Conservation (phyloP, 441 rosid genomes). For the Bocquillonia castaneifolia region DNA sequence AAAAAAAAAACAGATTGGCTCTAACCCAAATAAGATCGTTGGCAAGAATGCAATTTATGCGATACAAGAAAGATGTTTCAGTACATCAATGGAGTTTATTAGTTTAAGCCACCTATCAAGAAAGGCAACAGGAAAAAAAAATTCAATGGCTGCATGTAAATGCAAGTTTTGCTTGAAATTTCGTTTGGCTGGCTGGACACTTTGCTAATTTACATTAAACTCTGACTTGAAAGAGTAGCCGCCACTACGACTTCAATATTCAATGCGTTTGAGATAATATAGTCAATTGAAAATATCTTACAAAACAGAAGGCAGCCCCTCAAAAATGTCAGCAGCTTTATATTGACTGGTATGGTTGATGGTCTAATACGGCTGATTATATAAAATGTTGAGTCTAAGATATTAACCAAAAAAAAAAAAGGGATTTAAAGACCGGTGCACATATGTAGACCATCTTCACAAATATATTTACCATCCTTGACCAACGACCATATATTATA, state of each 20-base stretch:
- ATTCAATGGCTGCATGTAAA: background rate
- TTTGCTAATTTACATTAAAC: background rate
- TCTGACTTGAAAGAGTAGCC: background rate
- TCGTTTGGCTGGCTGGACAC: background rate
- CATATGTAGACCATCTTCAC: background rate
- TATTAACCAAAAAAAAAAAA: background rate
- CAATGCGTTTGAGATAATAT: too few species aligned
- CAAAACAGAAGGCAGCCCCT: background rate
- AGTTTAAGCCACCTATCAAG: background rate
- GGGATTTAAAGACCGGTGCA: background rate
- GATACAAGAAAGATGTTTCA: too few species aligned
- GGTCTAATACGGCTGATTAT: background rate
- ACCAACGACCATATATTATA: background rate
- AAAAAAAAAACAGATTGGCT: too few species aligned
- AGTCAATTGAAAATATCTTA: background rate
- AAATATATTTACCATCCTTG: background rate
- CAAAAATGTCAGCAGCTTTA: background rate
- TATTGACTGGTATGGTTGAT: conserved; percentile 2
- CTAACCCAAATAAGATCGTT: too few species aligned
- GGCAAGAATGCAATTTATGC: too few species aligned
- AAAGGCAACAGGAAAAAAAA: background rate
- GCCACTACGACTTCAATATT: too few species aligned
- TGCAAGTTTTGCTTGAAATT: background rate
- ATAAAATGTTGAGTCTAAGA: background rate
- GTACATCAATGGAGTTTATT: too few species aligned